phyloP scores from a whole-genome alignment of 306 rosid species.

The Cucumis melo region DNA sequence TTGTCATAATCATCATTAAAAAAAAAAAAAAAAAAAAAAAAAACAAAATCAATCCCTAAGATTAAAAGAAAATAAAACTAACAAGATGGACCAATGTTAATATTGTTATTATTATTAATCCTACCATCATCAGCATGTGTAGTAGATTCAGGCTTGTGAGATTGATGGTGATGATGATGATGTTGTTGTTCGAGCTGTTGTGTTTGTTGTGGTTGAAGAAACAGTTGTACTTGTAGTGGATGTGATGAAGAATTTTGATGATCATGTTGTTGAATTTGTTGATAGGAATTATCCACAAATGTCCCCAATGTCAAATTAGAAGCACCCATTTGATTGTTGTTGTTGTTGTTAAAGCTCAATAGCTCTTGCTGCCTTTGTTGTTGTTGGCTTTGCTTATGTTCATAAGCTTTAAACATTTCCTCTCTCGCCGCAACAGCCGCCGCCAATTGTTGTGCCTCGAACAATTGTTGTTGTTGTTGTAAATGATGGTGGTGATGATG shows the following conservation, averaged over 20 bases:
- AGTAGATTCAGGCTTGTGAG: slow-evolving; percentile 24
- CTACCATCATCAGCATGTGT: slow-evolving; percentile 34
- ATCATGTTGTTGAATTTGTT: slow-evolving; percentile 26
- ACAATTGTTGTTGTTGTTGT: slow-evolving; percentile 33
- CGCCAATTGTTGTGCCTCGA: slow-evolving; percentile 63
- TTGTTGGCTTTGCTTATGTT: slow-evolving; percentile 13
- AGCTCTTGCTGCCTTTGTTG: slow-evolving; percentile 23
- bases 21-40: not conserved
- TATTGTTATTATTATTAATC: slow-evolving; percentile 3
- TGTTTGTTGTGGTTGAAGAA: slow-evolving; percentile 37
- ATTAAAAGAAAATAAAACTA: slow-evolving; percentile 20
- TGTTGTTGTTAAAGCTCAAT: slow-evolving; percentile 16
- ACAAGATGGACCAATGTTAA: slow-evolving; percentile 40
- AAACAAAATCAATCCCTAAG: slow-evolving; percentile 26
- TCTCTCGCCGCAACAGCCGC: slow-evolving; percentile 47
- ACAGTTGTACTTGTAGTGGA: slow-evolving; percentile 41
- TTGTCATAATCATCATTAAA: not conserved
- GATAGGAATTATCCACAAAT: slow-evolving; percentile 43
- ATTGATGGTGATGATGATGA: not conserved
- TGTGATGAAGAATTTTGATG: slow-evolving; percentile 1
- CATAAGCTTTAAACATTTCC: slow-evolving; percentile 40
- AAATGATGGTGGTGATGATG: not conserved
- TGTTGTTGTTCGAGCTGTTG: slow-evolving; percentile 7
- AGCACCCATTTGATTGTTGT: slow-evolving; percentile 20
- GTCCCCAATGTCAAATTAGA: slow-evolving; percentile 47